Conservation (phyloP, 805 yeast species). For the Nakazawaea populi region DNA sequence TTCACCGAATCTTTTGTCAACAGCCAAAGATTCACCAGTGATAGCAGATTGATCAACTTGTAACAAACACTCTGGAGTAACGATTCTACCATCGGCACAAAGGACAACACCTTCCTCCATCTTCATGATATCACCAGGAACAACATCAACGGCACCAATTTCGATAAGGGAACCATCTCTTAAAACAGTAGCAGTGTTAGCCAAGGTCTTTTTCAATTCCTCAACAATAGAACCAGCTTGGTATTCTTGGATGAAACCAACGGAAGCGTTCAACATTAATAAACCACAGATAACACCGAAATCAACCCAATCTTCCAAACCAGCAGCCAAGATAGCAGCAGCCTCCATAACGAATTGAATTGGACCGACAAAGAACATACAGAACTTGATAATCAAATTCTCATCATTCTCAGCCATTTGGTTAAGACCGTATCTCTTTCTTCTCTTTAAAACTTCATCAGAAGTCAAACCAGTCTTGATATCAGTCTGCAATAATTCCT, state of each 20-base stretch:
- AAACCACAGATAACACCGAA: constrained; percentile 95
- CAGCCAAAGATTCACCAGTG: constrained; percentile 97
- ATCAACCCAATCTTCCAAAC: constrained; percentile 97
- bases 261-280: constrained; percentile 79
- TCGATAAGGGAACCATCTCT: constrained; percentile 77
- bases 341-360: constrained; percentile 97
- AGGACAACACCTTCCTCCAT: constrained; percentile 90
- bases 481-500: constrained; percentile 78
- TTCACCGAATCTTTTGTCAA: constrained; percentile 87
- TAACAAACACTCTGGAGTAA: constrained; percentile 77
- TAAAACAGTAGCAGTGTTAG: constrained; percentile 80
- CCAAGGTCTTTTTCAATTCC: constrained; percentile 91
- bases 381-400: constrained; percentile 70
- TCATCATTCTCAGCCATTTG: constrained; percentile 89
- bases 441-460: constrained; percentile 75
- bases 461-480: constrained; percentile 69
- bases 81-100: constrained; percentile 90
- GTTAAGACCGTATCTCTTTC: constrained; percentile 87
- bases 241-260: constrained; percentile 96
- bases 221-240: constrained; percentile 98
- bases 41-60: constrained; percentile 96
- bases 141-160: constrained; percentile 77
- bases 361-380: constrained; percentile 90
- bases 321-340: constrained; percentile 92
- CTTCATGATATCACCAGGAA: constrained; percentile 92